Percentiles rank a stretch among this genome's conserved stretches.
phyloP scores from a whole-genome alignment of 2,329 filamentous ascomycete genomes.

The Penicillium glabrum region DNA sequence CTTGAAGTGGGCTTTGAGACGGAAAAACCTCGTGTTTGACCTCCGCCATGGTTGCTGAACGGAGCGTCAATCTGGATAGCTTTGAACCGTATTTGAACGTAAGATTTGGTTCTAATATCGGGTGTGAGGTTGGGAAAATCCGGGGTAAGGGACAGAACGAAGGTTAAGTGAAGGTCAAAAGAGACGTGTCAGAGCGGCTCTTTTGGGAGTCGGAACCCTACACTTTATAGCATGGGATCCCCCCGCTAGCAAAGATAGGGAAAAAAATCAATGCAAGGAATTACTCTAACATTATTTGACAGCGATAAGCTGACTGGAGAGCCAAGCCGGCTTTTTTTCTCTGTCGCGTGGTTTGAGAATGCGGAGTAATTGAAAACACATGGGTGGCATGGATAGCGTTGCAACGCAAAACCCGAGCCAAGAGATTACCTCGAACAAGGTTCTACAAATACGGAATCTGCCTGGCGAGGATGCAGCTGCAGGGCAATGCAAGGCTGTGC shows the following conservation, averaged over 20 bases:
- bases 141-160: background rate
- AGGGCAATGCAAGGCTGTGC: background rate
- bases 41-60: background rate
- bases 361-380: background rate
- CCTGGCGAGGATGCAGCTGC: background rate
- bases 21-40: slow-evolving; percentile 23
- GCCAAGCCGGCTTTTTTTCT: slow-evolving; percentile 4
- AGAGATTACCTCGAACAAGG: slow-evolving; percentile 1
- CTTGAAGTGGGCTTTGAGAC: slow-evolving; percentile 15
- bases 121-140: no score
- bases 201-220: background rate
- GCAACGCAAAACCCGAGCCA: background rate
- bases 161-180: background rate
- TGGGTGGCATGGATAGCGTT: background rate
- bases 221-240: background rate
- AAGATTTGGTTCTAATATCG: no score
- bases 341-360: background rate
- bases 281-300: background rate
- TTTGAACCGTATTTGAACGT: no score
- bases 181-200: background rate
- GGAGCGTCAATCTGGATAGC: background rate
- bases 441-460: background rate
- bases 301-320: slow-evolving; percentile 5
- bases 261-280: background rate
- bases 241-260: background rate